Evolutionary conservation across 495 filamentous ascomycete species (phyloP).

Genomic region (Talaromyces wortmannii): DNA sequence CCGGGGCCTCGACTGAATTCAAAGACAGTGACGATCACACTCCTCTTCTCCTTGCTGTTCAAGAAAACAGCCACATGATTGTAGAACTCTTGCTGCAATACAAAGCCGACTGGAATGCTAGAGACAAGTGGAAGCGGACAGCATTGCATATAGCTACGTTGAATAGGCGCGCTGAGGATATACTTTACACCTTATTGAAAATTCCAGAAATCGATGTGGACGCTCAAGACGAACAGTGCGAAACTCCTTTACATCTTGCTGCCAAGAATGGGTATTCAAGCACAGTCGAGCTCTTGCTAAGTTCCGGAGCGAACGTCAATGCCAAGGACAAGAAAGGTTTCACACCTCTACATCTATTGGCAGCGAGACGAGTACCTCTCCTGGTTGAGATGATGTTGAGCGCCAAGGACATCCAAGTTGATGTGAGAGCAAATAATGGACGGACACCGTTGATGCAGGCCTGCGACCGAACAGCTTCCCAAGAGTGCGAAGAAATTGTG

Average conservation of each 20-base stretch:
- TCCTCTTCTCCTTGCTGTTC: neutral
- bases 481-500: neutral
- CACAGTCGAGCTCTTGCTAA: neutral
- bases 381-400: neutral
- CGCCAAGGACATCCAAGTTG: neutral
- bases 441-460: neutral
- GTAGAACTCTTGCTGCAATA: neutral
- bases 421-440: neutral
- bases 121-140: neutral
- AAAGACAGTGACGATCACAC: neutral
- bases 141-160: neutral
- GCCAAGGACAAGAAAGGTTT: neutral
- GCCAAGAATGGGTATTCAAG: neutral
- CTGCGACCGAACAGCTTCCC: neutral
- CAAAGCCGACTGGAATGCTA: neutral
- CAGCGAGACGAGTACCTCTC: neutral
- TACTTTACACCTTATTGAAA: neutral
- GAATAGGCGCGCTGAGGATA: neutral
- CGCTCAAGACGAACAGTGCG: neutral
- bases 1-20: neutral
- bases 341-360: neutral
- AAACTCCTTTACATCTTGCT: neutral
- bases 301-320: neutral
- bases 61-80: neutral
- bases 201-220: neutral